Evolutionary conservation across 345 rosid species (phyloP).

Genomic region (Fremontodendron californicum): DNA sequence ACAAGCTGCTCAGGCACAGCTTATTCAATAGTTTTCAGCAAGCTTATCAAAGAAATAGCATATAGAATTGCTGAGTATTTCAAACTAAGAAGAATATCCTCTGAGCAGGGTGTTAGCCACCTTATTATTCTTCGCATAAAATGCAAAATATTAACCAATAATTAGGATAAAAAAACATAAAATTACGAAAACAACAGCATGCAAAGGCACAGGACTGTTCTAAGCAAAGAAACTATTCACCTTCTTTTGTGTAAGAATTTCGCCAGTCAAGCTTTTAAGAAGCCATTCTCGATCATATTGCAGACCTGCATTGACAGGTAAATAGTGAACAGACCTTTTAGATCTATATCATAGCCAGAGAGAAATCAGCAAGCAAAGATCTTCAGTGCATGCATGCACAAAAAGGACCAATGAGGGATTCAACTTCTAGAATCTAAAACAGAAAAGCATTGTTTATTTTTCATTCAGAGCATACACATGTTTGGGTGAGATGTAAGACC

Average conservation of each 20-base stretch:
- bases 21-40: neutral
- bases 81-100: neutral
- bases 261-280: slow-evolving; percentile 68
- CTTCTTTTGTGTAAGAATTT: slow-evolving; percentile 85
- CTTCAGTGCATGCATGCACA: neutral
- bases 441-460: slow-evolving; percentile 6
- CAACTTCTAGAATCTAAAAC: neutral
- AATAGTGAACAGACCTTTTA: neutral
- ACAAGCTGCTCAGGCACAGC: neutral
- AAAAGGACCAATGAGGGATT: neutral
- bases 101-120: neutral
- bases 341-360: neutral
- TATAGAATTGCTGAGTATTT: neutral
- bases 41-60: neutral
- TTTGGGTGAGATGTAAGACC: neutral
- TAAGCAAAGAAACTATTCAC: slow-evolving; percentile 31
- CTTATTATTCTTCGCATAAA: neutral
- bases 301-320: slow-evolving; percentile 48
- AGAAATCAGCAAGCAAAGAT: neutral
- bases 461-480: neutral
- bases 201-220: neutral
- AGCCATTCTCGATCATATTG: slow-evolving; percentile 92
- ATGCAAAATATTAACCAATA: neutral
- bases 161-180: neutral
- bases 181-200: neutral